Evolutionary conservation across 768 basidiomycete species (phyloP), one percentile per base, ranked within the genome.

Genomic region (Pleurotus giganteus): DNA sequence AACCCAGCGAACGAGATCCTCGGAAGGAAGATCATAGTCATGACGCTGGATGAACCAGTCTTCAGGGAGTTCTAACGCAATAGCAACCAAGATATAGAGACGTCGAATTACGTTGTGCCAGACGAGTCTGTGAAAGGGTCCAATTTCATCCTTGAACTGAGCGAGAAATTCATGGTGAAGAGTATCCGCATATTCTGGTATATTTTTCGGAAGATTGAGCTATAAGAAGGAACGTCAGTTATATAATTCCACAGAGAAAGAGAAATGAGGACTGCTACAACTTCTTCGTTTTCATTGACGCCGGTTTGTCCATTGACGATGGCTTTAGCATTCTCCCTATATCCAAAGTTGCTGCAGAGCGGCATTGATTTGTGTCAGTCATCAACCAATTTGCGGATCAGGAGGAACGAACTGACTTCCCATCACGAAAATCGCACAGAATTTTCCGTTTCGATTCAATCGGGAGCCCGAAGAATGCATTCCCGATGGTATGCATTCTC

Each of bases 11-110:
- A 73, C 60, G 52, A 72, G 69, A 54, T 72, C 71, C 46, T 71
- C 68, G 36, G 64, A 66, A 4, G 65, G 61, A 34, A 60, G 39
- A 34, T 71, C 66, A 36, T 71, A 79, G 2, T 66, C 62, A 59
- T 79, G 78, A 23, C 67, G 59, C 27, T 77, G 64, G 8, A 77
- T 66, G 17, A 79, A 62, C 4, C 72, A 65, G n/a, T 79, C 67
- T 56, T 79, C 77, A 8, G 78, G 79, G 31, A 79, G 65, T 53
- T 80, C 76, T 26, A 80, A 65, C 43, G 76, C 71, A 37, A 74
- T 63, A 0, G 78, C 75, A 44, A 72, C 62, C 8, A 72, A 61
- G 21, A 67, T 58, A 53, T 70, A 65, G 6, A 72, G 61, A 27
- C 62, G 66, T 12, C 63, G 54, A 12, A 65, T 57, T 21, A 73